Conservation (phyloP, 2,329 filamentous ascomycete genomes). For the Sporothrix sp. region DNA sequence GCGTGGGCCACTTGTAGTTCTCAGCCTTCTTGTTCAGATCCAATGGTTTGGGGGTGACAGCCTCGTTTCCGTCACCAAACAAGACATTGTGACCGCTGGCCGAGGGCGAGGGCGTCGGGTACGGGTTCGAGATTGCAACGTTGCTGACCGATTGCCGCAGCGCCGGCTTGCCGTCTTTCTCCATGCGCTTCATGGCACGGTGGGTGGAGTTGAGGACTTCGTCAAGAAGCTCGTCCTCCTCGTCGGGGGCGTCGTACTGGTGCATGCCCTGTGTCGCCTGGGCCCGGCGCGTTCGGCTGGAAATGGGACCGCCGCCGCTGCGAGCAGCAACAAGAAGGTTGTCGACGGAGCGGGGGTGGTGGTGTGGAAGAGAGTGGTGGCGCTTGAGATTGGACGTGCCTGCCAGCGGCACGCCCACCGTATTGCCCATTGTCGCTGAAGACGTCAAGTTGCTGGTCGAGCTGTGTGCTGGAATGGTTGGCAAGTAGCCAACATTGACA, state of each 20-base stretch:
- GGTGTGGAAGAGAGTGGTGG: conserved; percentile 55
- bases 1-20: conserved; percentile 78
- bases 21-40: conserved; percentile 52
- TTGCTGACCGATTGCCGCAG: conserved; percentile 57
- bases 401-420: neutral
- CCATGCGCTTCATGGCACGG: conserved; percentile 63
- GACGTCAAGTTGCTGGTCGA: conserved; percentile 26
- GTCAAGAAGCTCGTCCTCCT: conserved; percentile 91
- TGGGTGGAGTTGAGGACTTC: conserved; percentile 75
- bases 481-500: conserved; percentile 20
- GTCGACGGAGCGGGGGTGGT: conserved; percentile 54
- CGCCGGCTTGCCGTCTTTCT: conserved; percentile 39
- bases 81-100: conserved; percentile 70
- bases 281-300: conserved; percentile 69
- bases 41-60: conserved; percentile 58
- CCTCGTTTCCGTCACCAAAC: conserved; percentile 58
- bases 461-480: conserved; percentile 45
- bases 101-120: conserved; percentile 63
- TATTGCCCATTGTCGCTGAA: neutral
- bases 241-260: conserved; percentile 88
- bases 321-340: conserved; percentile 50
- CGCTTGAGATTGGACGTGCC: conserved; percentile 49
- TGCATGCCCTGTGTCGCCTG: conserved; percentile 66
- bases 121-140: conserved; percentile 49
- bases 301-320: conserved; percentile 49